phyloP scores from a whole-genome alignment of 1,284 basidiomycete species.

The Ceratobasidium sp. region DNA sequence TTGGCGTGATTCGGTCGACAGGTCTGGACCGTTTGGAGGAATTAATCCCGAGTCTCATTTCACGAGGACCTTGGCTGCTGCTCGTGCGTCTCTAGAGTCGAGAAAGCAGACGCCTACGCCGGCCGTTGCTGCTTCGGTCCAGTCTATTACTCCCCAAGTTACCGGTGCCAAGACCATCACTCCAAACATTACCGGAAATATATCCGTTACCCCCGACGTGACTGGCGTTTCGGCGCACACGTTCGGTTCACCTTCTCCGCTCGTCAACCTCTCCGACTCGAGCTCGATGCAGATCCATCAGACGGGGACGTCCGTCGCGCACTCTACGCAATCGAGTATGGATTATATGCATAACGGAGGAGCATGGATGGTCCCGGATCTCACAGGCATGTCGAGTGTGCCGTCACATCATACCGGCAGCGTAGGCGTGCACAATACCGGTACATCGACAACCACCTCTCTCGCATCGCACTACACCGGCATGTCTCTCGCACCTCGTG shows the following conservation, averaged over 20 bases:
- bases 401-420: slow-evolving; percentile 35
- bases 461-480: slow-evolving; percentile 39
- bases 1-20: slow-evolving; percentile 16
- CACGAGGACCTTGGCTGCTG: slow-evolving; percentile 32
- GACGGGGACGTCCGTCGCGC: slow-evolving; percentile 20
- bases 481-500: slow-evolving; percentile 27
- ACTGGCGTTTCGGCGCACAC: slow-evolving; percentile 39
- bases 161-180: too few relatives aligned
- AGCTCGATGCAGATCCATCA: not conserved
- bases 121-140: slow-evolving; percentile 1
- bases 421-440: too few relatives aligned
- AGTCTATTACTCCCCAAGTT: not conserved
- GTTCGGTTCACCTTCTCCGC: slow-evolving; percentile 10
- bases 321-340: slow-evolving; percentile 30
- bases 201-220: not conserved
- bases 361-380: slow-evolving; percentile 35
- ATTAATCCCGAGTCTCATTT: slow-evolving; percentile 46
- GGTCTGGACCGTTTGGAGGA: slow-evolving; percentile 13
- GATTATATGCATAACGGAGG: slow-evolving; percentile 8
- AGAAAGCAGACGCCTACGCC: slow-evolving; percentile 2
- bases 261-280: slow-evolving; percentile 7
- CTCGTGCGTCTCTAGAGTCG: not conserved
- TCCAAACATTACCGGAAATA: not conserved
- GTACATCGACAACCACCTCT: not conserved
- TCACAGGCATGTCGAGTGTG: slow-evolving; percentile 21